Percentiles rank a stretch among this genome's conserved stretches.
Evolutionary conservation across 495 filamentous ascomycete genomes (phyloP).

Genomic region (Podospora bellae-mahoneyi): DNA sequence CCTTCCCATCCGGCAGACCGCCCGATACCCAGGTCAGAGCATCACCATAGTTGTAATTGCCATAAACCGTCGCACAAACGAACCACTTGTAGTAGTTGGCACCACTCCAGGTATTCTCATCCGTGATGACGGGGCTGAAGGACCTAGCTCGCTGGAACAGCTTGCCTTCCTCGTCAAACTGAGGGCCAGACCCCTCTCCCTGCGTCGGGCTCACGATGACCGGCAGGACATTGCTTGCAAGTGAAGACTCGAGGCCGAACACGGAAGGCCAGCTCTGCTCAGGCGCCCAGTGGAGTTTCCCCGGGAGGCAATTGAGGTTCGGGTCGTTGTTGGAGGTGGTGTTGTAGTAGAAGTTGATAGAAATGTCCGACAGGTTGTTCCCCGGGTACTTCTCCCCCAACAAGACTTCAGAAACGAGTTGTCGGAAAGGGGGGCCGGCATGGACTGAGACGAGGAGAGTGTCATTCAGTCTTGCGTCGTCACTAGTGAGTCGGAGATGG

Average conservation of each 20-base stretch:
- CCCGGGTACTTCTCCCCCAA: not conserved
- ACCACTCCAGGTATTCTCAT: not conserved
- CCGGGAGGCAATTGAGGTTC: not conserved
- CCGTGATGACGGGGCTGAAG: not conserved
- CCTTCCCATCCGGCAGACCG: not conserved
- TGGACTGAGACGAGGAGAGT: not conserved
- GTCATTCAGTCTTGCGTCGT: conserved; percentile 1
- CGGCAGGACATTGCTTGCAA: not conserved
- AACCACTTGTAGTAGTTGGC: not conserved
- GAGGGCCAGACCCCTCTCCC: not conserved
- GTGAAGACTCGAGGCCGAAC: not conserved
- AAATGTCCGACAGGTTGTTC: not conserved
- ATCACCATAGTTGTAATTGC: not conserved
- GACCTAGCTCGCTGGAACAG: not conserved
- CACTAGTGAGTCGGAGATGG: not conserved
- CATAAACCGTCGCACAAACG: not conserved
- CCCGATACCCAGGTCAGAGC: not conserved
- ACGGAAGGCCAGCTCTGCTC: not conserved
- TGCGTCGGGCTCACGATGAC: not conserved
- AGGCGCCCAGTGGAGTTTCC: not conserved
- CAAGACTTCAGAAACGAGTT: not conserved
- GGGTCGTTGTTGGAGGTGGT: not conserved
- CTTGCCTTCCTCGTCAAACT: conserved; percentile 1
- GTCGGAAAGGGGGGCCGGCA: conserved; percentile 4
- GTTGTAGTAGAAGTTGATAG: conserved; percentile 1